Evolutionary conservation across 176 grass and related monocot genomes (phyloP).

Genomic region (Carex scoparia): DNA sequence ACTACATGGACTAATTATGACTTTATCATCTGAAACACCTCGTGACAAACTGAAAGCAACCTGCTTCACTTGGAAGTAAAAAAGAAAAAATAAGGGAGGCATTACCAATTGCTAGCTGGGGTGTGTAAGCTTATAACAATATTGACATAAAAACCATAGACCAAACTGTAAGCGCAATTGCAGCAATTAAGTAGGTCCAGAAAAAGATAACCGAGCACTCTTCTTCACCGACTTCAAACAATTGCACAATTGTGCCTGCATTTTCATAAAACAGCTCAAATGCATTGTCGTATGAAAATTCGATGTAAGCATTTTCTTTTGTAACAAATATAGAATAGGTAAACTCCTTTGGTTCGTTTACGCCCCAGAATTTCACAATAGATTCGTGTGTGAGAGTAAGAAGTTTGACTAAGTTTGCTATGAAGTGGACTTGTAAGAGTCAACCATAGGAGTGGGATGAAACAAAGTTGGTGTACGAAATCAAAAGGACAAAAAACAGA

Average conservation of each 20-base stretch:
- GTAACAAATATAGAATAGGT: neutral
- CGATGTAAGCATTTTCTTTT: neutral
- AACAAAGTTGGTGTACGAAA: neutral
- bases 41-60: no score
- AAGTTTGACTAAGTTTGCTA: neutral
- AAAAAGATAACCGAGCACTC: conserved; percentile 53
- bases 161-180: conserved; percentile 52
- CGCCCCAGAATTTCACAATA: neutral
- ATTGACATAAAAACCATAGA: conserved; percentile 55
- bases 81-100: neutral
- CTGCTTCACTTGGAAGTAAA: neutral
- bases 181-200: conserved; percentile 49
- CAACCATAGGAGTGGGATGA: neutral
- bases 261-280: neutral
- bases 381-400: neutral
- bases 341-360: neutral
- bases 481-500: neutral
- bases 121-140: conserved; percentile 19
- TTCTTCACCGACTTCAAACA: conserved; percentile 52
- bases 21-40: neutral
- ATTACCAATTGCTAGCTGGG: neutral
- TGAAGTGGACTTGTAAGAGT: neutral
- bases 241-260: conserved; percentile 54
- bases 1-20: neutral
- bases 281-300: neutral